Evolutionary conservation across 805 yeast species (phyloP).

Genomic region (Kuraishia capsulata): DNA sequence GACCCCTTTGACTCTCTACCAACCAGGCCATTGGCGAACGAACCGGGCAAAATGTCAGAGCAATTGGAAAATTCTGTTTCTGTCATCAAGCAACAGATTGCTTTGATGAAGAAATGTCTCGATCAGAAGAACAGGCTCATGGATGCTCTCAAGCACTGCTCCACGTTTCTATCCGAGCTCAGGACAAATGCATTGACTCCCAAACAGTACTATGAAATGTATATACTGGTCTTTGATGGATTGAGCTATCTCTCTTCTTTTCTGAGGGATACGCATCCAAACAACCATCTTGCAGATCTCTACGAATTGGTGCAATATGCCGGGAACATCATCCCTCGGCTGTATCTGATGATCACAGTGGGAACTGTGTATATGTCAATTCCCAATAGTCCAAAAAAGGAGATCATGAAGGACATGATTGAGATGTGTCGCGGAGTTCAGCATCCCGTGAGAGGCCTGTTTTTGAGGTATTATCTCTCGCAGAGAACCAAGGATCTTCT

Average conservation of each 20-base stretch:
- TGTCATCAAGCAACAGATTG: slow-evolving; percentile 60
- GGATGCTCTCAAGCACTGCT: slow-evolving; percentile 84
- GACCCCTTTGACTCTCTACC: too few species aligned
- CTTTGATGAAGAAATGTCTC: slow-evolving; percentile 68
- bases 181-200: slow-evolving; percentile 73
- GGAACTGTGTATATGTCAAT: slow-evolving; percentile 83
- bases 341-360: slow-evolving; percentile 90
- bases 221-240: slow-evolving; percentile 77
- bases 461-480: slow-evolving; percentile 78
- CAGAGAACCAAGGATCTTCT: slow-evolving; percentile 70
- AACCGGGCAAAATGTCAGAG: too few species aligned
- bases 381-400: slow-evolving; percentile 71
- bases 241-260: slow-evolving; percentile 58
- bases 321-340: slow-evolving; percentile 84
- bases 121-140: slow-evolving; percentile 58
- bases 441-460: slow-evolving; percentile 87
- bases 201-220: slow-evolving; percentile 87
- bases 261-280: slow-evolving; percentile 57
- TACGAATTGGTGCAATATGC: slow-evolving; percentile 94
- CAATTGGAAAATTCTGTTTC: slow-evolving; percentile 33
- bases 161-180: slow-evolving; percentile 72
- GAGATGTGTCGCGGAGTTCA: slow-evolving; percentile 98
- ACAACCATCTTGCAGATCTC: slow-evolving; percentile 73
- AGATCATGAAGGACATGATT: slow-evolving; percentile 89
- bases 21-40: too few species aligned